Base-by-base conservation (phyloP, 78 protist genomes). In the Emiliania huxleyi region DNA sequence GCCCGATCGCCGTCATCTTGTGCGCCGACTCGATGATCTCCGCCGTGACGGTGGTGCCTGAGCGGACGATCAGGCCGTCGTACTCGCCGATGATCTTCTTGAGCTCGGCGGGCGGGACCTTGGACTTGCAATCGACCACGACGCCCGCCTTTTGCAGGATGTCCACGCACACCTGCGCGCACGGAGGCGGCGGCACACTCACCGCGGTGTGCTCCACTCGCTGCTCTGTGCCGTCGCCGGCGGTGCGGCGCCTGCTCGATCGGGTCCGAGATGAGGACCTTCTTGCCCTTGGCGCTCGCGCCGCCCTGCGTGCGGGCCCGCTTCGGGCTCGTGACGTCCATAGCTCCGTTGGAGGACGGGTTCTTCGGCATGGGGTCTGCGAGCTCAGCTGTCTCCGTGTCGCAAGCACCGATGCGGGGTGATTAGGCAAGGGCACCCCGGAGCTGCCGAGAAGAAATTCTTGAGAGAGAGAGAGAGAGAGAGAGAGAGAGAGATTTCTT, bases 61-160 rank as follows among this genome's bases (percentile, higher is more conserved):
- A 89, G 22, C 95, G 95, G 37, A 93, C 92, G 55, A 93, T 48
- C n/a, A 93, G 77, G 33, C 83, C 95, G 77, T 93, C 95, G 92
- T 93, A 93, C 26, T 88, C 94, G 37, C 48, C 25, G 77, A 93
- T 93, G 69, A 73, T 46, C 83, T 87, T 29, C 49, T 35, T 22
- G 45, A 93, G 92, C 88, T 93, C 90, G 38, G 42, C 94, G 55
- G 0, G 33, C 45, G 84, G 11, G 43, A 93, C 42, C 56, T 88
- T 71, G 15, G 42, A 0, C 83, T 93, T 52, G 43, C 46, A 0
- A 75, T 93, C 94, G 49, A 88, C 94, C 87, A 69, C 33, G 52
- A 93, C n/a, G 45, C 94, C 94, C 1, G 92, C 94, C 5, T 23
- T 12, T 0, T 3, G 15, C 29, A 93, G 87, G 26, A 73, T 48